Evolutionary conservation across 140 eudicot genomes (phyloP).

Genomic region (Flaveria floridana): DNA sequence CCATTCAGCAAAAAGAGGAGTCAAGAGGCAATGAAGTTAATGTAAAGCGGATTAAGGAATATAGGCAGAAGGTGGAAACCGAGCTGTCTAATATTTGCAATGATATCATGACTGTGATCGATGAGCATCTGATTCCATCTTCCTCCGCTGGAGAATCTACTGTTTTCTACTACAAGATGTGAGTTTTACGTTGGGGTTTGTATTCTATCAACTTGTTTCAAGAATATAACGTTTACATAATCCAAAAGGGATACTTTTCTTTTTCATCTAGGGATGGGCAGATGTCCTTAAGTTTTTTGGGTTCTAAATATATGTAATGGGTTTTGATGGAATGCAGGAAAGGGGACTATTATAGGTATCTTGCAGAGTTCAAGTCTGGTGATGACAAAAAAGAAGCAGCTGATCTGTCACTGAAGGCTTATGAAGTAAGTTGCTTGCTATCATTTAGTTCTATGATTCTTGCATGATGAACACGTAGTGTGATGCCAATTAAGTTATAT

Average conservation of each 20-base stretch:
- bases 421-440: constrained; percentile 35
- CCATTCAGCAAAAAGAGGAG: constrained; percentile 66
- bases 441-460: background rate
- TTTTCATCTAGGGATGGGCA: background rate
- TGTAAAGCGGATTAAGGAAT: constrained; percentile 53
- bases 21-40: constrained; percentile 56
- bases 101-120: constrained; percentile 61
- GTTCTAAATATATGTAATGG: constrained; percentile 10
- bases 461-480: constrained; percentile 1
- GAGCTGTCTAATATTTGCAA: constrained; percentile 50
- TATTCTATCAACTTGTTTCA: constrained; percentile 21
- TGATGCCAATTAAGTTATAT: too few species aligned
- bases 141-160: constrained; percentile 62
- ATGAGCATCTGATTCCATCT: constrained; percentile 66
- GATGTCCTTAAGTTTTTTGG: background rate
- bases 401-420: constrained; percentile 55
- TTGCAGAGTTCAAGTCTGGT: constrained; percentile 70
- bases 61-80: constrained; percentile 57
- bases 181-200: constrained; percentile 25
- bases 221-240: background rate
- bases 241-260: background rate
- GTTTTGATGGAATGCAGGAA: constrained; percentile 45
- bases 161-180: constrained; percentile 66
- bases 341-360: constrained; percentile 70
- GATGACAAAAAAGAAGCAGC: constrained; percentile 67